Base-by-base conservation (phyloP, 2,329 filamentous ascomycete genomes). In the Camillea tinctor region DNA sequence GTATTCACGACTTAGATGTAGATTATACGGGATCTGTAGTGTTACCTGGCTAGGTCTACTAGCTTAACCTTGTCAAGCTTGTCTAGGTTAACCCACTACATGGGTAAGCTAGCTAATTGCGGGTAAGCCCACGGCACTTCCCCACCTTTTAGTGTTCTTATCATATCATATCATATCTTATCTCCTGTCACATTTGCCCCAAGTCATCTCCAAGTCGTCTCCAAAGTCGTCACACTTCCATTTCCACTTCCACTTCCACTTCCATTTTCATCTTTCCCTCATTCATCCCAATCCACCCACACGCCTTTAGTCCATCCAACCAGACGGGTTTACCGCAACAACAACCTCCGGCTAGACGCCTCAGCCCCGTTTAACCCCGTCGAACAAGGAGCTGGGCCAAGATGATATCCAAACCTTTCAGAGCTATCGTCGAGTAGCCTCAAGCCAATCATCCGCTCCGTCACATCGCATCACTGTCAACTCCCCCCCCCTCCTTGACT, bases 361-460 rank as follows among this genome's bases (percentile, higher is more conserved):
- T n/a, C 15, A 44, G n/a, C 36, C 17, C 11, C 26, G 7, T 30
- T 30, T 7, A 7, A 30, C 24, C 24, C 26, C 24, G 4, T 11
- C 36, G 17, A 17, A 44, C 36, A 17, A 36, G n/a, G 53, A 51
- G 30, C 19, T 55, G 48, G n/a, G 56, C 58, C 22, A 63, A 59
- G 44, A 63, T 63, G 61, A 58, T 64, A 58, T 49, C 50, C 54
- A 50, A 57, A 50, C 26, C n/a, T 13, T 30, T 52, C 23, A 56
- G 56, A 52, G 22, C 53, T 55, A 48, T 57, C 54, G 57, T 57
- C 54, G 57, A 57, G 58, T 61, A 64, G 55, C 36, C 49, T n/a
- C n/a, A 26, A 50, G 44, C 40, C 50, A 50, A 21, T 30, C 36
- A 22, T 53, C 40, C 19, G 11, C 9, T 52, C 9, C 17, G 11